Conservation (phyloP, 23 red algal genomes). For the Gracilaria gracilis region DNA sequence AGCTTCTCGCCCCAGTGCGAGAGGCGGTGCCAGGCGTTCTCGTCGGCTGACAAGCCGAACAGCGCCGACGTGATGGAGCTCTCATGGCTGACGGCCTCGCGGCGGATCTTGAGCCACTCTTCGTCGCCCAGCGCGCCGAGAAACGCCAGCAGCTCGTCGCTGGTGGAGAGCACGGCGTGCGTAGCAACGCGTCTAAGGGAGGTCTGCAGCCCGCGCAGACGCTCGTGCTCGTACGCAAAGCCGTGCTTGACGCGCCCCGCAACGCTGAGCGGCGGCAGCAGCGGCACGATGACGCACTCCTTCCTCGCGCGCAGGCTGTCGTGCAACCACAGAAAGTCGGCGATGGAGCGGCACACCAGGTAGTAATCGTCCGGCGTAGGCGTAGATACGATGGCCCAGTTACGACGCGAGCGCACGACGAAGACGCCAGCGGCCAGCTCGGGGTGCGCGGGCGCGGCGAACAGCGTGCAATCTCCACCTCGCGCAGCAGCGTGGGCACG, state of each 20-base stretch:
- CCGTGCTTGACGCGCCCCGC: constrained; percentile 59
- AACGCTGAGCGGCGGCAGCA: constrained; percentile 43
- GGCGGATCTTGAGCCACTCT: constrained; percentile 48
- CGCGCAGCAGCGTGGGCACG: constrained; percentile 47
- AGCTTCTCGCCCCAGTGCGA: constrained; percentile 50
- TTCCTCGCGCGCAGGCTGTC: constrained; percentile 34
- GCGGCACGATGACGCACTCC: constrained; percentile 74
- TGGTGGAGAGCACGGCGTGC: constrained; percentile 51
- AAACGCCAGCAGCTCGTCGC: constrained; percentile 68
- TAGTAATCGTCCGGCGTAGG: constrained; percentile 36
- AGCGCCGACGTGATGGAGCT: constrained; percentile 45
- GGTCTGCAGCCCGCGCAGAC: constrained; percentile 38
- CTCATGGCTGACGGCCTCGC: constrained; percentile 40
- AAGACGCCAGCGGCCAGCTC: constrained; percentile 36
- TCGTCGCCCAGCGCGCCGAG: constrained; percentile 57
- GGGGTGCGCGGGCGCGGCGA: neutral
- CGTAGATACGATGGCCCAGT: constrained; percentile 7
- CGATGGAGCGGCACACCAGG: constrained; percentile 56
- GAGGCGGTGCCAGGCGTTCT: constrained; percentile 20
- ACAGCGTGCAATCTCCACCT: constrained; percentile 76
- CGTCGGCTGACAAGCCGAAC: constrained; percentile 39
- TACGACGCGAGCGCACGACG: constrained; percentile 18
- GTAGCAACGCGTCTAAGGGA: constrained; percentile 67
- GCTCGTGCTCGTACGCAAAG: constrained; percentile 54
- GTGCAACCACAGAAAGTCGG: constrained; percentile 73